These are phyloP conservation scores for Phaeosphaeriaceae sp. DNA, from an alignment of 2,329 filamentous ascomycete genomes.

Conservation along the genomic window DNA sequence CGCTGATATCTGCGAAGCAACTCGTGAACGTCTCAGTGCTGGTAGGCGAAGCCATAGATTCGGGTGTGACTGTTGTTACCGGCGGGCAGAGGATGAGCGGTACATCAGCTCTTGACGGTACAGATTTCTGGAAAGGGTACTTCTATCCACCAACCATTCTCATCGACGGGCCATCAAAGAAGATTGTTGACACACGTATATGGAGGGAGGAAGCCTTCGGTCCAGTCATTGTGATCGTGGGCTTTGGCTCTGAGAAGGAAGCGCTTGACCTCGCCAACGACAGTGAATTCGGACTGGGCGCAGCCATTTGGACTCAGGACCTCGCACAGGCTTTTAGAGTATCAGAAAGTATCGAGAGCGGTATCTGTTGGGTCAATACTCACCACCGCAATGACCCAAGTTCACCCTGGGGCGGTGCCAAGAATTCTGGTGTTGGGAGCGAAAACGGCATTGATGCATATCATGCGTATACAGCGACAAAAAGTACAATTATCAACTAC, in stretches of 20 bases:
- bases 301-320: constrained; percentile 59
- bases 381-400: constrained; percentile 76
- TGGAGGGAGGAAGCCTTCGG: constrained; percentile 60
- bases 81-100: constrained; percentile 60
- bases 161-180: constrained; percentile 29
- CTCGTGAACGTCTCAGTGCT: constrained; percentile 46
- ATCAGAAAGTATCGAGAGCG: constrained; percentile 55
- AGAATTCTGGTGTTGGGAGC: constrained; percentile 69
- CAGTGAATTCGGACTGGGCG: constrained; percentile 58
- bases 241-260: constrained; percentile 56
- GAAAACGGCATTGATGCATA: constrained; percentile 70
- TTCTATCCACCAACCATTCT: constrained; percentile 58
- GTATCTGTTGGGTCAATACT: constrained; percentile 57
- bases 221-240: constrained; percentile 57
- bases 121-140: constrained; percentile 59
- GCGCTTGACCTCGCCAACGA: constrained; percentile 58
- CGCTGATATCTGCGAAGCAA: constrained; percentile 64
- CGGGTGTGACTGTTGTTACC: constrained; percentile 51
- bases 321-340: constrained; percentile 57
- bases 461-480: constrained; percentile 57
- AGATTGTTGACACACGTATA: constrained; percentile 45
- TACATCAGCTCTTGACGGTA: constrained; percentile 57
- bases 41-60: constrained; percentile 42
- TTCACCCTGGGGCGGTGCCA: constrained; percentile 72
- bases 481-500: constrained; percentile 74